Evolutionary conservation across 192 early-diverging fungal genomes (phyloP), one percentile per base, ranked within the genome.

Genomic region (Thoreauomyces humboldtii): DNA sequence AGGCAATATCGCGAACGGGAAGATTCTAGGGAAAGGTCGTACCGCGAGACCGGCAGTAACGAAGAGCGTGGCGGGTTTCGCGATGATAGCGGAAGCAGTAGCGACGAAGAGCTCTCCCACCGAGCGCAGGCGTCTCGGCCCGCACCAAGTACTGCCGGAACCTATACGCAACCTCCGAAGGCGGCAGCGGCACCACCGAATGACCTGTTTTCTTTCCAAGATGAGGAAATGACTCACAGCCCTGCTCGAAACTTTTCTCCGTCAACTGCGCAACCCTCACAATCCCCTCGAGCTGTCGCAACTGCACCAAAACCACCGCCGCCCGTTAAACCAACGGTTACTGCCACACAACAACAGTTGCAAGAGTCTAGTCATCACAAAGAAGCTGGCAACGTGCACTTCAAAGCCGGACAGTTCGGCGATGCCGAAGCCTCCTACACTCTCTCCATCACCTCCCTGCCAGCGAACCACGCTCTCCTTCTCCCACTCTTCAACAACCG

Each of bases 371-470:
- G 43, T 31, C 14, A 11, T 2, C 51, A 43, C 32, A 65, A 89
- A 57, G 73, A 80, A 17, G 65, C 65, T 21, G 94, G 93, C 53
- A 96, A 95, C 67, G 87, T 87, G 7, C 62, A 73, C 11, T 98
- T 93, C 74, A 95, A 93, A 69, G 77, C 88, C 25, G 96, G 96
- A 1, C 91, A 97, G 73, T 97, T 87, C 76, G 87, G 79, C 44
- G 88, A 89, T 9, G 92, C 94, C 0, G 87, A 87, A 36, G 66
- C 67, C 5, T 73, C 72, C 17, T 98, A 98, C 72, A 80, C 82
- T 2, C 54, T 59, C 11, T 88, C 92, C 0, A 82, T 96, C 4
- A 55, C 72, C 31, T 55, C 69, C 2, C 75, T 97, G 1, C 86
- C 92, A 0, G 28, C 59, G 12, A 38, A 47, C 4, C 93, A 98